Evolutionary conservation across 441 rosid genomes (phyloP).

Genomic region (Omphalea diandra): DNA sequence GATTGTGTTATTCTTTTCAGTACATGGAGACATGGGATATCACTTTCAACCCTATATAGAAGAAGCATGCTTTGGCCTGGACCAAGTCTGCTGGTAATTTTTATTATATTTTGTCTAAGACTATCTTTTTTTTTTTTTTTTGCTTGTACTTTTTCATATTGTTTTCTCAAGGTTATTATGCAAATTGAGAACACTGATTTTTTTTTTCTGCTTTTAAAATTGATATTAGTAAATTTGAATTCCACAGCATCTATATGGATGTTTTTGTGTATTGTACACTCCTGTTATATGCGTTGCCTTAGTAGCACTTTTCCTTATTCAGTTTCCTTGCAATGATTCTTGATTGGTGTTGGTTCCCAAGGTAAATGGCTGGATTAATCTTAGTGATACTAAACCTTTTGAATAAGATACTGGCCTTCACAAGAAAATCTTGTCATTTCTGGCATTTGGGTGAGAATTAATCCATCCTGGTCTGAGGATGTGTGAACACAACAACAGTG

Average conservation of each 20-base stretch:
- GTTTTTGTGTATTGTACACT: neutral
- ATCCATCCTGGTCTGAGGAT: neutral
- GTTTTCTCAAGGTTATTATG: neutral
- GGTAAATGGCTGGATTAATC: neutral
- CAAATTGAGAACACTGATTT: neutral
- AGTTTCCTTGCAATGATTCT: neutral
- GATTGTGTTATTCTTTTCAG: constrained; percentile 34
- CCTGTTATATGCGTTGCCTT: neutral
- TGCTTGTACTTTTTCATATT: constrained; percentile 2
- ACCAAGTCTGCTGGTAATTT: constrained; percentile 73
- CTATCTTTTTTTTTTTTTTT: neutral
- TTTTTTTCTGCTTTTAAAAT: neutral
- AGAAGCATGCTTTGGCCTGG: constrained; percentile 98
- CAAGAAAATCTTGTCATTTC: neutral
- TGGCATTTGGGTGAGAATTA: neutral
- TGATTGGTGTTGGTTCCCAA: constrained; percentile 1
- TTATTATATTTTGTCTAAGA: constrained; percentile 1
- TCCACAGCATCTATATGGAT: neutral
- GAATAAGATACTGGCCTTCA: neutral
- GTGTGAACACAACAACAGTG: neutral
- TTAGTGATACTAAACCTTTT: neutral
- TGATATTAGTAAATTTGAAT: neutral
- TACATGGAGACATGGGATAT: constrained; percentile 98
- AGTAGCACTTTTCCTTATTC: too few relatives aligned
- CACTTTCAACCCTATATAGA: constrained; percentile 85